Evolutionary conservation across 495 filamentous ascomycete genomes (phyloP).

Genomic region (Daldinia childiae): DNA sequence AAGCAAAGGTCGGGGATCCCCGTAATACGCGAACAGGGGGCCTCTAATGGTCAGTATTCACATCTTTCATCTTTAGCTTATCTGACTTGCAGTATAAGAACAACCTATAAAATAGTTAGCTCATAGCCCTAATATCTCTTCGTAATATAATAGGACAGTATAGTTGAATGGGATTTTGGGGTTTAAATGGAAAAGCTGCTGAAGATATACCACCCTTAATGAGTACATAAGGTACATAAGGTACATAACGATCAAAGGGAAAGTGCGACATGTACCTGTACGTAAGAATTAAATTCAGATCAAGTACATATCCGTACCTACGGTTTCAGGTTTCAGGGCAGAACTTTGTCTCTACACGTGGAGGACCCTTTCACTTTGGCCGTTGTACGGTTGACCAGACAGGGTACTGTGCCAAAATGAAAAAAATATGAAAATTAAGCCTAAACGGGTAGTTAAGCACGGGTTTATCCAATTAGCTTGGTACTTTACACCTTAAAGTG

Average conservation of each 20-base stretch:
- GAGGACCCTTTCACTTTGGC: too few relatives aligned
- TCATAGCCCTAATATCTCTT: background rate
- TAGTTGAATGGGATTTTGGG: background rate
- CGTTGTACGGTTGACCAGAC: too few relatives aligned
- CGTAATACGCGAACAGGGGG: background rate
- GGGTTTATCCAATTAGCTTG: too few relatives aligned
- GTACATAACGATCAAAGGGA: background rate
- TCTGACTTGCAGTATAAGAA: conserved; percentile 23
- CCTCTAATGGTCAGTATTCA: background rate
- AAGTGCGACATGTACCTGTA: background rate
- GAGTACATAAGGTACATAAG: background rate
- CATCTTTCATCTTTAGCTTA: conserved; percentile 5
- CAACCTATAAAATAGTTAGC: conserved; percentile 10
- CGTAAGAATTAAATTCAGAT: conserved; percentile 2
- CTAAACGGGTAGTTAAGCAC: too few relatives aligned
- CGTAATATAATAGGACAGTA: conserved; percentile 5
- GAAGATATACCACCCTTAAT: background rate
- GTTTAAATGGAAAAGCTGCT: background rate
- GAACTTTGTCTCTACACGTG: conserved; percentile 3
- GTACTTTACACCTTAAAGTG: too few relatives aligned
- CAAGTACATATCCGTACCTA: background rate
- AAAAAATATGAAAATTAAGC: too few relatives aligned
- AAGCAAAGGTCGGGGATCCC: conserved; percentile 38
- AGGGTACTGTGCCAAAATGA: too few relatives aligned
- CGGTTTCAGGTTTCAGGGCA: conserved; percentile 2